A percentile compares a stretch with the other conserved stretches of the same genome.
phyloP scores from a whole-genome alignment of 208 protist species.

The Zelonia costaricensis region DNA sequence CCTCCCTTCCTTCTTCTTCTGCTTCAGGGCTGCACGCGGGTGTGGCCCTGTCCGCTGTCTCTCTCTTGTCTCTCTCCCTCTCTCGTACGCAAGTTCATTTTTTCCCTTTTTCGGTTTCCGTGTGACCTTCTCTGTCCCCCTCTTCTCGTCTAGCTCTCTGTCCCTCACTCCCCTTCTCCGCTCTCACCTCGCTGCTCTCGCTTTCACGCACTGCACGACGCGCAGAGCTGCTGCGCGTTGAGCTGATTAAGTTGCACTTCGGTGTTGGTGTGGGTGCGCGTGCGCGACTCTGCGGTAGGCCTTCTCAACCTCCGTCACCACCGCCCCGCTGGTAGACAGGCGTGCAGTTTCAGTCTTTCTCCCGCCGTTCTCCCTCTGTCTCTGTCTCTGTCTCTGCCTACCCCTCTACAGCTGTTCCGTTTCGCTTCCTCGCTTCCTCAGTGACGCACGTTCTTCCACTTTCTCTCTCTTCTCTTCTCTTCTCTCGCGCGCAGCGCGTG shows the following conservation, averaged over 20 bases:
- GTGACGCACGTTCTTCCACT: slow-evolving; percentile 1
- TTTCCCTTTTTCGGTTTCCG: neutral
- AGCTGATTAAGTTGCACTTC: too few relatives aligned
- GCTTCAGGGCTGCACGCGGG: neutral
- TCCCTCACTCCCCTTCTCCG: neutral
- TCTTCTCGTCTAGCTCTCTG: neutral
- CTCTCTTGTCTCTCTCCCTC: too few relatives aligned
- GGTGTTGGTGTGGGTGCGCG: too few relatives aligned
- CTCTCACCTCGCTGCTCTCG: neutral
- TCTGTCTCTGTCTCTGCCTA: neutral
- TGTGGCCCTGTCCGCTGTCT: neutral
- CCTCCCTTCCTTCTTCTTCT: neutral
- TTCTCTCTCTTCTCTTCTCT: slow-evolving; percentile 8
- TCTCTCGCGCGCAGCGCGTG: too few relatives aligned
- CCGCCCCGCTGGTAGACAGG: too few relatives aligned
- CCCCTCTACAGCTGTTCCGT: neutral
- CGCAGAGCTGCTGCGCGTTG: too few relatives aligned
- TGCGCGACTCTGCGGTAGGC: too few relatives aligned
- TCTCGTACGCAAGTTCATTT: neutral
- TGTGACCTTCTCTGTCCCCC: too few relatives aligned
- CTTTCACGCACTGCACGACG: too few relatives aligned
- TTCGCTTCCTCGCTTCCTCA: neutral
- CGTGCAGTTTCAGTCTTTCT: neutral
- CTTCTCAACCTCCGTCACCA: too few relatives aligned
- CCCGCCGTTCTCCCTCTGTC: neutral